Base-by-base conservation (phyloP, 169 alveolate species). In the Cryptosporidium muris region DNA sequence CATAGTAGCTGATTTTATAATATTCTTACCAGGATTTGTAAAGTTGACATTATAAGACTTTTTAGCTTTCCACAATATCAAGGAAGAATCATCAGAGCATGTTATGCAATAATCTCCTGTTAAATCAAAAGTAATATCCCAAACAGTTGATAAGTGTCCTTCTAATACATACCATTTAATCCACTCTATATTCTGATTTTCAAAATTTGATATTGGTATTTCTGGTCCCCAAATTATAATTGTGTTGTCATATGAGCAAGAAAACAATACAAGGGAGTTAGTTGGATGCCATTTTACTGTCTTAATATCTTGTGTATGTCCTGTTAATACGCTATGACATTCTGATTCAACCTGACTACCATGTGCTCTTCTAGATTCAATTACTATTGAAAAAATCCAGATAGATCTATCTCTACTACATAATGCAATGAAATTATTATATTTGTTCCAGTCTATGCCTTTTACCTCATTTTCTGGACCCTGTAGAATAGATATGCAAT, bases 391-490 rank as follows among this genome's bases (percentile, higher is more conserved):
- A 95, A 96, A 94, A 40, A 95, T 89, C 96, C 96, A 94, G 14
- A 95, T 91, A n/a, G 94, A 92, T 67, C 93, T 94, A 88, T 95
- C 96, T 65, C 98, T 88, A 5, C 95, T 82, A 80, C 96, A 95
- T n/a, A 96, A 91, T 4, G 97, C 96, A 49, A 95, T 74, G 64
- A 67, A 91, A 58, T 92, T 89, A 11, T 95, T 93, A 88, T 90
- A 92, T 14, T 42, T 63, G 47, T 92, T 91, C 95, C 95, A 95
- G 81, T 93, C 88, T 16, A 95, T 94, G 58, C 94, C 66, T 82
- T 95, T 95, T 4, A 91, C 96, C 88, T 95, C 98, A 81, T 90
- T 92, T 54, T 95, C 98, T 53, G 94, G 95, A 40, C 96, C 96
- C 88, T 93, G 51, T 4, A 74, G 54, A 40, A 16, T 96, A 64